Evolutionary conservation across 768 basidiomycete genomes (phyloP).

Genomic region (Tulasnella sp.): DNA sequence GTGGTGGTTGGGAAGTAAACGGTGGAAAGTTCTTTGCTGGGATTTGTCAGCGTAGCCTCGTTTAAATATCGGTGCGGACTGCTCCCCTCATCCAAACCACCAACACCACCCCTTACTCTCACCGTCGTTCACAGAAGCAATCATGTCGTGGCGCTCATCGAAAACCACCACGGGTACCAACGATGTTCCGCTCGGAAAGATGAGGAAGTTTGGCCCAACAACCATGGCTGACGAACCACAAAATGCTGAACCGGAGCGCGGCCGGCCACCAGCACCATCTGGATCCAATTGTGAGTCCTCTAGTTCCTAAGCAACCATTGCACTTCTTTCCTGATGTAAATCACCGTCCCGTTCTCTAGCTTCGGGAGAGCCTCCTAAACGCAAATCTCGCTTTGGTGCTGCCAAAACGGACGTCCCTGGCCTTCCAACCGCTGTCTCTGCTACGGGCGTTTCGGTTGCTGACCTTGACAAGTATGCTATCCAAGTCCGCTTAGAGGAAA

Average conservation of each 20-base stretch:
- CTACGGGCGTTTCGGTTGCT: slow-evolving; percentile 89
- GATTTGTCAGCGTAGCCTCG: slow-evolving; percentile 22
- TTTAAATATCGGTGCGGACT: slow-evolving; percentile 23
- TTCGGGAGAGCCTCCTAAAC: slow-evolving; percentile 74
- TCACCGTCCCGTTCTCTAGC: slow-evolving; percentile 2
- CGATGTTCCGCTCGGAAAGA: slow-evolving; percentile 84
- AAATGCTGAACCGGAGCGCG: slow-evolving; percentile 55
- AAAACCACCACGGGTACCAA: slow-evolving; percentile 92
- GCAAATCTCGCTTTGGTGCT: slow-evolving; percentile 97
- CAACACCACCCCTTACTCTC: neutral
- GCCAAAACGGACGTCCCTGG: slow-evolving; percentile 89
- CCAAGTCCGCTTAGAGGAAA: slow-evolving; percentile 94
- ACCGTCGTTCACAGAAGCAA: neutral
- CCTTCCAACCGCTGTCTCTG: slow-evolving; percentile 90
- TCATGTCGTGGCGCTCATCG: slow-evolving; percentile 56
- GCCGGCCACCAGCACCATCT: slow-evolving; percentile 35
- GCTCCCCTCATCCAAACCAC: neutral
- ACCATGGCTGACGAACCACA: slow-evolving; percentile 85
- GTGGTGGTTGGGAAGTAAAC: slow-evolving; percentile 27
- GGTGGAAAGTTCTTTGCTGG: neutral
- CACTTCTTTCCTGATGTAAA: slow-evolving; percentile 45
- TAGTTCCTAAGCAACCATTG: slow-evolving; percentile 64
- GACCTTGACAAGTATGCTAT: slow-evolving; percentile 99
- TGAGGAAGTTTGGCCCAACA: slow-evolving; percentile 89
- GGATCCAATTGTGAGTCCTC: slow-evolving; percentile 59